These are phyloP conservation scores for Linum lewisii DNA, from an alignment of 345 rosid species.

Conservation along the genomic window DNA sequence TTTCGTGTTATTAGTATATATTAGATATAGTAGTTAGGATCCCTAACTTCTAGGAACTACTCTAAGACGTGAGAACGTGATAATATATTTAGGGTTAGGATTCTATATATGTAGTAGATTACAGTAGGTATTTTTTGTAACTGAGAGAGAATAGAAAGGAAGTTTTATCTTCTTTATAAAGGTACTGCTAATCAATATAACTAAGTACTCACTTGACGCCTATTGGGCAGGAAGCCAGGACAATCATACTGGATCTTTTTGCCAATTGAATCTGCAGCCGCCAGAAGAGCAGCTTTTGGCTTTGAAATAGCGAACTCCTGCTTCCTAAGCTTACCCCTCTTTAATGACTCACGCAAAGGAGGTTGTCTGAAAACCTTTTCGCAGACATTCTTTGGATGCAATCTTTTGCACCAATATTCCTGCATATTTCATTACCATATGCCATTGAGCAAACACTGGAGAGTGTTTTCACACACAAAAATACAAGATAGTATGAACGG, in stretches of 20 bases:
- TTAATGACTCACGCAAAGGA: conserved; percentile 71
- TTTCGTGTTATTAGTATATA: no score
- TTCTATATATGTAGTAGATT: no score
- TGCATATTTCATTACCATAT: conserved; percentile 27
- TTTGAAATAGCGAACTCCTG: conserved; percentile 77
- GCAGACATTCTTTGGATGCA: conserved; percentile 89
- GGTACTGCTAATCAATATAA: neutral
- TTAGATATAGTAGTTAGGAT: no score
- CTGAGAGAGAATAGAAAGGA: no score
- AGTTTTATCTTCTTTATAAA: no score
- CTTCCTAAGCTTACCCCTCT: conserved; percentile 76
- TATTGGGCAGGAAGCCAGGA: conserved; percentile 77
- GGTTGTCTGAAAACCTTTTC: conserved; percentile 96
- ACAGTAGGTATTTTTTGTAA: no score
- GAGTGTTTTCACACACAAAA: no score
- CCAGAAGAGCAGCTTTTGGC: conserved; percentile 60
- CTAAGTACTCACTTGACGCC: conserved; percentile 64
- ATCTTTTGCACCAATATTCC: conserved; percentile 98
- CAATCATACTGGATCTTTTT: conserved; percentile 80
- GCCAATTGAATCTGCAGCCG: conserved; percentile 81
- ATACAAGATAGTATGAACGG: neutral
- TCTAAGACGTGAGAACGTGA: no score
- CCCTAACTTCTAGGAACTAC: no score
- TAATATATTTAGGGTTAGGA: no score
- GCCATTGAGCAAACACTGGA: neutral